Percentiles rank a stretch among this genome's conserved stretches.
Conservation (phyloP, 768 basidiomycete genomes). For the Pleurotus eryngii region DNA sequence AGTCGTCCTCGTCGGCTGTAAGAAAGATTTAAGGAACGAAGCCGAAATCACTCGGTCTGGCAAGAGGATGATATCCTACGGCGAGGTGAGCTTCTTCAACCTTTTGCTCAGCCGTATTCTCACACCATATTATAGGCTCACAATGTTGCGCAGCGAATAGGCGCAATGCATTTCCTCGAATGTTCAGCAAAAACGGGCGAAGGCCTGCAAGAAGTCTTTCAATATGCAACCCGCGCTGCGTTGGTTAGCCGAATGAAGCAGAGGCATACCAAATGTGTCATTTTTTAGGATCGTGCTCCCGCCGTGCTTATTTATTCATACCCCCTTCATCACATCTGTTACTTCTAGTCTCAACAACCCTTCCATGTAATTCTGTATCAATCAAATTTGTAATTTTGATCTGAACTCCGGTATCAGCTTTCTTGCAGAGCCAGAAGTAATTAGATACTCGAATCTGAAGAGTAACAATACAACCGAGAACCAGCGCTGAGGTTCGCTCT, state of each 20-base stretch:
- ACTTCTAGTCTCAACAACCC: too few species aligned
- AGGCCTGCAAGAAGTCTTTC: conserved; percentile 70
- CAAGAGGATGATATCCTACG: conserved; percentile 5
- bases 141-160: conserved; percentile 10
- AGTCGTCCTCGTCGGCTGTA: conserved; percentile 73
- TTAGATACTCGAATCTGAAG: too few species aligned
- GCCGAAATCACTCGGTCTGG: background rate
- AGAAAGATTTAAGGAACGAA: conserved; percentile 52
- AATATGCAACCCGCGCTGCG: conserved; percentile 10
- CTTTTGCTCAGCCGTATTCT: background rate
- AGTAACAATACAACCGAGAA: too few species aligned
- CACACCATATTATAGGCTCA: conserved; percentile 8
- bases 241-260: background rate
- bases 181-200: conserved; percentile 77
- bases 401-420: too few species aligned
- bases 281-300: background rate
- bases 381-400: too few species aligned
- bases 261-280: background rate
- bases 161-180: conserved; percentile 54
- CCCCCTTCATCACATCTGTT: too few species aligned
- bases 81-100: background rate
- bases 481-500: too few species aligned
- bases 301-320: too few species aligned
- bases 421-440: too few species aligned
- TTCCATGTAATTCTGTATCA: too few species aligned